These are phyloP conservation scores for Trichoderma citrinoviride DNA, from an alignment of 2,329 filamentous ascomycete species.

Conservation along the genomic window DNA sequence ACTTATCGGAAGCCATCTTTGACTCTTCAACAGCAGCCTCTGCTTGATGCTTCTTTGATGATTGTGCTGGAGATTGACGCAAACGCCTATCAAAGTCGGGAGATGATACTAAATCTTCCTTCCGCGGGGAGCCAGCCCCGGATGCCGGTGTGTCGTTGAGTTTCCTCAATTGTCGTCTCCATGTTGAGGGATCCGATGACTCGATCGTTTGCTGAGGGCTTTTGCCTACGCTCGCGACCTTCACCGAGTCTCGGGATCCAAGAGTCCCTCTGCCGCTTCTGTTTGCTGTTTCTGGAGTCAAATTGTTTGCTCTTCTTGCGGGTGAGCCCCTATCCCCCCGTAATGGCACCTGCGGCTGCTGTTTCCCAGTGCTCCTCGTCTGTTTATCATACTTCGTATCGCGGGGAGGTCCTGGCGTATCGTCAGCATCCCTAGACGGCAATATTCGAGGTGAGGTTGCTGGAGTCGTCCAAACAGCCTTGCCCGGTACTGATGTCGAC, in stretches of 20 bases:
- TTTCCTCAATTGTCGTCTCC: slow-evolving; percentile 17
- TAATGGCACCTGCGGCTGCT: not conserved
- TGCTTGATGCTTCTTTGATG: not conserved
- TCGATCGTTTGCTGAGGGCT: not conserved
- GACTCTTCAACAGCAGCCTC: not conserved
- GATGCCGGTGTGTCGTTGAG: not conserved
- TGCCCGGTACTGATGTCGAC: not conserved
- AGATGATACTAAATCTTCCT: not conserved
- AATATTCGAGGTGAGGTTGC: not conserved
- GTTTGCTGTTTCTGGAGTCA: not conserved
- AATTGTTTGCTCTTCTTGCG: not conserved
- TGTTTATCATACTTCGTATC: not conserved
- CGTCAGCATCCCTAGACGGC: not conserved
- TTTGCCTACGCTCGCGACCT: not conserved
- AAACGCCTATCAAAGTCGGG: not conserved
- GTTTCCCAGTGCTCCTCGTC: not conserved
- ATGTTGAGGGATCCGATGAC: slow-evolving; percentile 3
- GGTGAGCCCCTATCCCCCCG: not conserved
- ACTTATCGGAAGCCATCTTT: not conserved
- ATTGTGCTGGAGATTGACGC: not conserved
- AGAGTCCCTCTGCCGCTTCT: not conserved
- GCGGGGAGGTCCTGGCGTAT: not conserved
- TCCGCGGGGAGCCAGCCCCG: not conserved
- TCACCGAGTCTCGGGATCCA: not conserved
- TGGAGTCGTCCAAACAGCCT: not conserved